Evolutionary conservation across 2,329 filamentous ascomycete genomes (phyloP).

Genomic region (Annulohypoxylon truncatum): DNA sequence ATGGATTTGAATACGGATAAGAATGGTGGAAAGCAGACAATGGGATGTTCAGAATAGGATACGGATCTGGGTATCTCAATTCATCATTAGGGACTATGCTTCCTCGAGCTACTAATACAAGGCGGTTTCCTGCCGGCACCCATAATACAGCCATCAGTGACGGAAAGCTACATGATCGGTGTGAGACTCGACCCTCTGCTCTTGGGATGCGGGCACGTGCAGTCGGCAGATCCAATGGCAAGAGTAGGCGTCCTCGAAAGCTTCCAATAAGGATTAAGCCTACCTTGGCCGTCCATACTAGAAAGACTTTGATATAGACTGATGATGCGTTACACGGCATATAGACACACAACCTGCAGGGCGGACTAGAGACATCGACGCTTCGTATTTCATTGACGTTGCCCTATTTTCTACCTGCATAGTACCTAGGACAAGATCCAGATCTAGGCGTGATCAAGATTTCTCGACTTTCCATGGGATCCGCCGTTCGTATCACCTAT

Average conservation of each 20-base stretch:
- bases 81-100: background rate
- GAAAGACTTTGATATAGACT: background rate
- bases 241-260: background rate
- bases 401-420: background rate
- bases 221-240: constrained; percentile 17
- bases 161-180: constrained; percentile 7
- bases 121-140: too few relatives aligned
- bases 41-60: background rate
- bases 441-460: background rate
- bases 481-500: background rate
- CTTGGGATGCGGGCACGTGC: constrained; percentile 8
- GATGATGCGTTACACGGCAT: background rate
- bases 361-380: background rate
- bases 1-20: background rate
- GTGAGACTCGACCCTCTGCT: constrained; percentile 1
- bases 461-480: background rate
- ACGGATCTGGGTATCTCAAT: background rate
- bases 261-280: background rate
- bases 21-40: background rate
- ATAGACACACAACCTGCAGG: background rate
- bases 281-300: too few relatives aligned
- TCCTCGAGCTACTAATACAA: background rate
- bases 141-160: background rate
- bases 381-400: background rate
- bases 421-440: too few relatives aligned